These are phyloP conservation scores for Fusarium haematococcum DNA, from an alignment of 2,329 filamentous ascomycete species.

Conservation along the genomic window DNA sequence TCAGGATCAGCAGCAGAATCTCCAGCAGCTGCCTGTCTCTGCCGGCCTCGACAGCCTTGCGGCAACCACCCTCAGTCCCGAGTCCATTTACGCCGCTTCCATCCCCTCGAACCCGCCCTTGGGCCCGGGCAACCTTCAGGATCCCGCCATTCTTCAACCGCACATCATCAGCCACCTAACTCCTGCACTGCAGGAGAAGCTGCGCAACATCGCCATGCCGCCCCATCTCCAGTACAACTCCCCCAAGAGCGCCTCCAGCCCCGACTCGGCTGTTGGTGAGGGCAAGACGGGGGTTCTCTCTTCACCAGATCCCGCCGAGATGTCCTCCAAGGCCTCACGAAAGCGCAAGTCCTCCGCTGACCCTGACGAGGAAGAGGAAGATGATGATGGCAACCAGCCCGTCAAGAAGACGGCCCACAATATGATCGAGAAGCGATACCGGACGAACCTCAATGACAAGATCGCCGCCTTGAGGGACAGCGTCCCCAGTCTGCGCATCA, in stretches of 20 bases:
- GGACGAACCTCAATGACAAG: conserved; percentile 97
- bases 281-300: conserved; percentile 62
- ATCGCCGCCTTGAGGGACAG: conserved; percentile 92
- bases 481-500: conserved; percentile 88
- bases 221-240: conserved; percentile 70
- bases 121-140: conserved; percentile 45
- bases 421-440: conserved; percentile 97
- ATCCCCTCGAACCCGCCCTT: conserved; percentile 41
- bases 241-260: conserved; percentile 68
- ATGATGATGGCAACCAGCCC: conserved; percentile 66
- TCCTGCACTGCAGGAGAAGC: conserved; percentile 69
- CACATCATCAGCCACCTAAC: conserved; percentile 56
- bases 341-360: conserved; percentile 79
- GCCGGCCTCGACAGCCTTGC: conserved; percentile 49
- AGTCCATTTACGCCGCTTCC: conserved; percentile 49
- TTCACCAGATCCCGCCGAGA: conserved; percentile 67
- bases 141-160: conserved; percentile 46
- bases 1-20: conserved; percentile 43
- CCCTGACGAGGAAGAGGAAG: conserved; percentile 64
- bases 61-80: conserved; percentile 51
- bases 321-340: conserved; percentile 62
- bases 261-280: conserved; percentile 65
- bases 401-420: conserved; percentile 96
- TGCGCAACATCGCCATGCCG: conserved; percentile 74
- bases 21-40: conserved; percentile 51